Conservation (phyloP, 2,329 filamentous ascomycete genomes). For the Fusarium tricinctum region DNA sequence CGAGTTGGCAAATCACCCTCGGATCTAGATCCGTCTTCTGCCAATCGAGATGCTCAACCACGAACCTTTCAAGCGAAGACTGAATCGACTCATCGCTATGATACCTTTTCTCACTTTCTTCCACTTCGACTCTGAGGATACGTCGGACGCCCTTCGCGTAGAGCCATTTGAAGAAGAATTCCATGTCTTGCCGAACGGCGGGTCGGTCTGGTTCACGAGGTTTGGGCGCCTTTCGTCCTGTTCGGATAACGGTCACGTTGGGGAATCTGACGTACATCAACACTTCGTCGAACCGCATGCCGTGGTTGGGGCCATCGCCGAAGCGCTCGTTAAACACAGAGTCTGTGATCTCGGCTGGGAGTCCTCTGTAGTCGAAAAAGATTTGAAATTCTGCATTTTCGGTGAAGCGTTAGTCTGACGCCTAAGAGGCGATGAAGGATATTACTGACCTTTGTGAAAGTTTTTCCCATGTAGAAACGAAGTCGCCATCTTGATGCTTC, state of each 20-base stretch:
- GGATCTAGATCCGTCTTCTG: constrained; percentile 14
- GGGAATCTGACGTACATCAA: neutral
- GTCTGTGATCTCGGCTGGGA: neutral
- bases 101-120: constrained; percentile 1
- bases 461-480: neutral
- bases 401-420: neutral
- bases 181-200: neutral
- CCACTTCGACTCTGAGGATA: constrained; percentile 16
- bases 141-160: constrained; percentile 15
- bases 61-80: constrained; percentile 3
- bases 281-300: neutral
- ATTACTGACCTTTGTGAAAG: neutral
- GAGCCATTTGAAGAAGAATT: constrained; percentile 22
- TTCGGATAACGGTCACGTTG: neutral
- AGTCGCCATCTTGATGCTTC: neutral
- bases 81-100: constrained; percentile 25
- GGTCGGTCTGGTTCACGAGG: neutral
- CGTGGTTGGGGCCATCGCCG: neutral
- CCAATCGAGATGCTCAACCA: constrained; percentile 30
- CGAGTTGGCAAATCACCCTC: neutral
- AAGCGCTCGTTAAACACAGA: neutral
- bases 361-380: neutral
- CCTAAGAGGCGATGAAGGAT: neutral
- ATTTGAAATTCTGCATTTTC: neutral
- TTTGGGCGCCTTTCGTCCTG: neutral